Evolutionary conservation across 192 early-diverging fungal genomes (phyloP), one percentile per base, ranked within the genome.

Genomic region (Lunasporangiospora selenospora): DNA sequence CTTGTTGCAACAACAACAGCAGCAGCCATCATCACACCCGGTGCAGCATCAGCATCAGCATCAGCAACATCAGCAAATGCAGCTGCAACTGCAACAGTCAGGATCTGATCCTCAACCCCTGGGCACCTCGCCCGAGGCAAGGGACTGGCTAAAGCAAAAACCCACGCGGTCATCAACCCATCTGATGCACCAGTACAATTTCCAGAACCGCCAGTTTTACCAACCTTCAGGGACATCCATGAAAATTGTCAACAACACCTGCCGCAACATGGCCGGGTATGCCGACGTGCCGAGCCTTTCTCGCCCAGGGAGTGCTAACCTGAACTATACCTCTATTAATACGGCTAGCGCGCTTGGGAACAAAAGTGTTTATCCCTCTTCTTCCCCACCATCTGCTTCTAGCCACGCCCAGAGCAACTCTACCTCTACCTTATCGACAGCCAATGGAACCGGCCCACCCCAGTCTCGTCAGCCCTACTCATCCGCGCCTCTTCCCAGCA

Each of bases 61-160:
- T 13, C 42, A 27, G 1, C 58, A 62, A 13, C 67, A 62, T 32
- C 58, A 53, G 15, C 32, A 41, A 4, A n/a, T n/a, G n/a, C n/a
- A n/a, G n/a, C n/a, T n/a, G n/a, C n/a, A n/a, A n/a, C n/a, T n/a
- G n/a, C 58, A 44, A 31, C 37, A 44, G 15, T 32, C 41, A 27
- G 26, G n/a, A n/a, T n/a, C 58, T 13, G 58, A 61, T 19, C 34
- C 54, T 6, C 53, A 32, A 13, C 67, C 43, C 21, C 8, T 71
- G 38, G 59, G 67, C 9, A 57, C 59, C 26, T 71, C 67, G 11
- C 59, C 67, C 11, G 67, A 71, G 31, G 67, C 59, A 19, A 71
- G 62, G 24, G 67, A 71, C 7, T 71, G 67, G 67, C 52, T 71
- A 16, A 71, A 71, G 19, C 67, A 71, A 34, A 71, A 71, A 26